Conservation (phyloP, 257 asterid genomes). For the Penstemon davidsonii region DNA sequence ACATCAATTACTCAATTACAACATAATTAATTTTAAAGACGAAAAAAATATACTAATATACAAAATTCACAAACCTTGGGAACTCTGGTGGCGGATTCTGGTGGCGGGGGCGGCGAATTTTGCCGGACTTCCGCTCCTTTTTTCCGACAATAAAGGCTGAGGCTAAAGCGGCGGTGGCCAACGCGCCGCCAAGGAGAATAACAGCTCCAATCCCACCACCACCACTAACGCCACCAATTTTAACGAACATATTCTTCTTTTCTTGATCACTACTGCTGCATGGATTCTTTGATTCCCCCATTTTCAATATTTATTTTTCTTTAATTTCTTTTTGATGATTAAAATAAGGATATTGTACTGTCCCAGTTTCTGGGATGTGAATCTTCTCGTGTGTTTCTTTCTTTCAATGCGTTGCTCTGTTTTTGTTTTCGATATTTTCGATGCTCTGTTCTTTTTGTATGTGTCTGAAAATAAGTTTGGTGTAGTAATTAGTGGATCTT, state of each 20-base stretch:
- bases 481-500: too few species aligned
- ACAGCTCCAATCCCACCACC: constrained; percentile 55
- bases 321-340: background rate
- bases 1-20: background rate
- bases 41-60: background rate
- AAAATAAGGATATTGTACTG: background rate
- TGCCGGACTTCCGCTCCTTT: constrained; percentile 36
- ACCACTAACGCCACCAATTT: constrained; percentile 24
- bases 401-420: too few species aligned
- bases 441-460: too few species aligned
- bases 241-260: constrained; percentile 33
- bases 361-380: background rate
- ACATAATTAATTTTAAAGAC: background rate
- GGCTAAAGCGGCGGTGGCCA: constrained; percentile 60
- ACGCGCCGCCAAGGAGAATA: constrained; percentile 61
- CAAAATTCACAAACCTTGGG: constrained; percentile 38
- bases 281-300: background rate
- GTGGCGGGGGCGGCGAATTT: constrained; percentile 22
- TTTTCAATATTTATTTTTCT: background rate
- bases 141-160: constrained; percentile 35
- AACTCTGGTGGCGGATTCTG: constrained; percentile 21
- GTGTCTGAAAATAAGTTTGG: too few species aligned
- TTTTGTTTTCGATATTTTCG: too few species aligned
- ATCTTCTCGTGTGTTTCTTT: too few species aligned
- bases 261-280: constrained; percentile 18